Conservation (phyloP, 2,329 filamentous ascomycete genomes). For the Ophiostoma pallidulum region DNA sequence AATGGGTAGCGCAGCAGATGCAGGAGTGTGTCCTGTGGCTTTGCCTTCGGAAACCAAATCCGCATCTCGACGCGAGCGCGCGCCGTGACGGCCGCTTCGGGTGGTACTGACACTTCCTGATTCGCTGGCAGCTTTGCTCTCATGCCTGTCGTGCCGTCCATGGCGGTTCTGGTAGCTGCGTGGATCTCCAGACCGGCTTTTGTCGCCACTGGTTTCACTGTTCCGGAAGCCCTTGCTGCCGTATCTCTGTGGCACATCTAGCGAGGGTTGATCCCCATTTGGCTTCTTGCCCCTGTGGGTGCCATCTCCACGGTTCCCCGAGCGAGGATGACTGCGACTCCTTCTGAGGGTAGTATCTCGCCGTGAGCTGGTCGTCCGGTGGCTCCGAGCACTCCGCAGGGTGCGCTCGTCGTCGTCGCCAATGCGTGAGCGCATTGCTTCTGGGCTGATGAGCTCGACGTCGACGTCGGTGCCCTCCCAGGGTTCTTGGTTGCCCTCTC, state of each 20-base stretch:
- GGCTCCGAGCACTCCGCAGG: constrained; percentile 23
- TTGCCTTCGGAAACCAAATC: constrained; percentile 30
- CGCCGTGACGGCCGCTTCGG: constrained; percentile 5
- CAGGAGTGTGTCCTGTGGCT: background rate
- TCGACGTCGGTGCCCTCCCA: constrained; percentile 24
- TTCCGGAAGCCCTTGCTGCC: constrained; percentile 22
- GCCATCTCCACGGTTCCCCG: constrained; percentile 12
- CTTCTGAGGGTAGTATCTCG: constrained; percentile 19
- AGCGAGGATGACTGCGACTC: constrained; percentile 17
- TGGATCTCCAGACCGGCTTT: constrained; percentile 22
- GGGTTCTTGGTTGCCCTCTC: constrained; percentile 28
- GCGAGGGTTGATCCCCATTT: background rate
- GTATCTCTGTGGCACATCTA: constrained; percentile 19
- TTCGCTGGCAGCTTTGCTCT: constrained; percentile 20
- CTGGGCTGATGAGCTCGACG: constrained; percentile 48
- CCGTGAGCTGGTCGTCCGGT: constrained; percentile 19
- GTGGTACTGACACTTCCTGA: constrained; percentile 19
- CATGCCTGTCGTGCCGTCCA: constrained; percentile 8
- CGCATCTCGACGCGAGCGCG: constrained; percentile 29
- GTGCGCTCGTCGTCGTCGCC: constrained; percentile 22
- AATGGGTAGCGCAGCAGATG: background rate
- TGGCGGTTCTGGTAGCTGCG: constrained; percentile 26
- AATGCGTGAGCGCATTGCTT: constrained; percentile 39
- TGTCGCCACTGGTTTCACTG: constrained; percentile 16
- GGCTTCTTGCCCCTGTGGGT: constrained; percentile 6